A percentile compares a stretch with the other conserved stretches of the same genome.
Evolutionary conservation across 371 early-diverging fungal species (phyloP).

Genomic region (Circinella umbellata): DNA sequence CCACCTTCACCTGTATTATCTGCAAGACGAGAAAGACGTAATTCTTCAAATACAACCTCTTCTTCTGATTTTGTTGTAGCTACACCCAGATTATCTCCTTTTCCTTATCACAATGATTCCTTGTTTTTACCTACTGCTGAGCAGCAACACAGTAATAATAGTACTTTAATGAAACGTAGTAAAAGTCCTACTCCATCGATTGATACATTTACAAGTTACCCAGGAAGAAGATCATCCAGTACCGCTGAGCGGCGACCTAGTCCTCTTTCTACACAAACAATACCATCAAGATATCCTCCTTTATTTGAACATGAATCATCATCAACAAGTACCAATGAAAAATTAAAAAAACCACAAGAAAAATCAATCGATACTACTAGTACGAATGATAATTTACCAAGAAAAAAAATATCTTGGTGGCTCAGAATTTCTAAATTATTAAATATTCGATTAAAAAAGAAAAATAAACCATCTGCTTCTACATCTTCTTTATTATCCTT

Average conservation of each 20-base stretch:
- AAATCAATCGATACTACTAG: not conserved
- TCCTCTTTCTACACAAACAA: not conserved
- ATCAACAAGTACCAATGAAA: not conserved
- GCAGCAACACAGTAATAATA: constrained; percentile 7
- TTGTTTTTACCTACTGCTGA: constrained; percentile 32
- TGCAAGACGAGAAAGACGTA: constrained; percentile 13
- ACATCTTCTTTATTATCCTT: not conserved
- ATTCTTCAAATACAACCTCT: constrained; percentile 14
- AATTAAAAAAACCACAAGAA: not conserved
- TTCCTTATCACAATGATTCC: constrained; percentile 37
- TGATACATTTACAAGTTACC: constrained; percentile 8
- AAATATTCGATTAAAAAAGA: not conserved
- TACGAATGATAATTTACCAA: not conserved
- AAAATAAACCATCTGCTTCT: not conserved
- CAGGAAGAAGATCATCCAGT: constrained; percentile 2
- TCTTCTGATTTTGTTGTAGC: constrained; percentile 28
- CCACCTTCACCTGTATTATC: constrained; percentile 17
- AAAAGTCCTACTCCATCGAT: constrained; percentile 3
- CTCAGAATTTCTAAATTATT: not conserved
- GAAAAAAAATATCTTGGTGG: not conserved
- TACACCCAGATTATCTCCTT: constrained; percentile 25
- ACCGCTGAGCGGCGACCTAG: constrained; percentile 17
- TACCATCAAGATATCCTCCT: constrained; percentile 21
- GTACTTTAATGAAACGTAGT: not conserved
- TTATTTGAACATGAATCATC: not conserved